Percentiles rank a stretch among this genome's conserved stretches.
phyloP scores from a whole-genome alignment of 352 stramenopile genomes.

The Globisporangium okanoganense region DNA sequence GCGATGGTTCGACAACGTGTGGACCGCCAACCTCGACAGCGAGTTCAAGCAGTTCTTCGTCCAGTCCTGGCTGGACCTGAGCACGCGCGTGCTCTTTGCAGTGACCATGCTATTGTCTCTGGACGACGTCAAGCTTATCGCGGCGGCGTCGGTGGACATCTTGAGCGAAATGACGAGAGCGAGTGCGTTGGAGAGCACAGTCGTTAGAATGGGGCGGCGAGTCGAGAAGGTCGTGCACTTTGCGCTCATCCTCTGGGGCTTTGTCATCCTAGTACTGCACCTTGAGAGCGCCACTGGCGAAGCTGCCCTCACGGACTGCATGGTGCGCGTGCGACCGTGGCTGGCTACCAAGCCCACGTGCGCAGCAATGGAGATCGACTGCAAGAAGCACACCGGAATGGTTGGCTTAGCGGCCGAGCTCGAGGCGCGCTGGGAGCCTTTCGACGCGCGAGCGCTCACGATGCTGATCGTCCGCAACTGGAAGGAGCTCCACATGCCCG shows the following conservation, averaged over 20 bases:
- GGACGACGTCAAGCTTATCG: slow-evolving; percentile 15
- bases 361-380: neutral
- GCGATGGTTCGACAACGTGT: neutral
- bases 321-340: neutral
- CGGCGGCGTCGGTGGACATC: neutral
- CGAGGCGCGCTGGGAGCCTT: neutral
- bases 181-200: neutral
- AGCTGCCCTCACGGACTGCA: neutral
- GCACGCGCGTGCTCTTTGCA: slow-evolving; percentile 6
- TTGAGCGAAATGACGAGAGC: neutral
- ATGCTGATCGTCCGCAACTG: slow-evolving; percentile 8
- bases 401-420: neutral
- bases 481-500: slow-evolving; percentile 1
- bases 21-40: slow-evolving; percentile 6
- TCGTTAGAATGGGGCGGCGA: neutral
- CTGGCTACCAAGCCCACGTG: neutral
- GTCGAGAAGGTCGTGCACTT: neutral
- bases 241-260: neutral
- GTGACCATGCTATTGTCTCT: slow-evolving; percentile 1
- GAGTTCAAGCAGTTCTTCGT: slow-evolving; percentile 14
- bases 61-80: slow-evolving; percentile 10
- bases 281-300: neutral
- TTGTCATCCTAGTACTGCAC: neutral
- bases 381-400: neutral
- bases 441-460: neutral